Conservation (phyloP, 768 basidiomycete genomes). For the Leccinum boreale region DNA sequence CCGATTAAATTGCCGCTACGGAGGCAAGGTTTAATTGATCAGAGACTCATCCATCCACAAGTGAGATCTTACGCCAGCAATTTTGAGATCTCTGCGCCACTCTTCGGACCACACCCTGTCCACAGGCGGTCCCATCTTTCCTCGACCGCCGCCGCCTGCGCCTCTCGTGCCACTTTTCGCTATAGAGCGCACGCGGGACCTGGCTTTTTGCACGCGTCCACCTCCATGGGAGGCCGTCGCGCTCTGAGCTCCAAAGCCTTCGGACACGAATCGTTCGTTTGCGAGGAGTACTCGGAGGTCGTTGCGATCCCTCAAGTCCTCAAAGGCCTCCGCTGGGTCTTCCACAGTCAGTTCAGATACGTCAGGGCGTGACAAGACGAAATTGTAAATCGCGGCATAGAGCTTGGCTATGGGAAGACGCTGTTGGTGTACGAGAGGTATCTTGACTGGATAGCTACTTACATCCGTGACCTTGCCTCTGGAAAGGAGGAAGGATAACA, state of each 20-base stretch:
- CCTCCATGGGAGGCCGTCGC: slow-evolving; percentile 44
- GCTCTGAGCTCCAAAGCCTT: slow-evolving; percentile 53
- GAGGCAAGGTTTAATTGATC: background rate
- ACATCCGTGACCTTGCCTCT: slow-evolving; percentile 90
- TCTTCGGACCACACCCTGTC: slow-evolving; percentile 75
- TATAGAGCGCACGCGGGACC: slow-evolving; percentile 33
- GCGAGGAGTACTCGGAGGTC: slow-evolving; percentile 78
- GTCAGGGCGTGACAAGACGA: slow-evolving; percentile 58
- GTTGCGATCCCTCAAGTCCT: slow-evolving; percentile 90
- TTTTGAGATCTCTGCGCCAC: slow-evolving; percentile 81
- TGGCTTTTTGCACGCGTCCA: slow-evolving; percentile 40
- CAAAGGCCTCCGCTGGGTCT: slow-evolving; percentile 97
- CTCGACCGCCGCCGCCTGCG: slow-evolving; percentile 31
- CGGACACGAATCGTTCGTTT: slow-evolving; percentile 62
- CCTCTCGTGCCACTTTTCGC: slow-evolving; percentile 22
- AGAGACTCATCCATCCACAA: background rate
- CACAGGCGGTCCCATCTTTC: slow-evolving; percentile 74
- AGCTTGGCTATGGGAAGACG: slow-evolving; percentile 60
- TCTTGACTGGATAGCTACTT: slow-evolving; percentile 28
- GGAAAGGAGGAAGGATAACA: slow-evolving; percentile 87
- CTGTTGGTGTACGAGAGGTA: background rate
- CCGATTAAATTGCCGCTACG: slow-evolving; percentile 89
- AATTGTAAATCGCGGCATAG: slow-evolving; percentile 81
- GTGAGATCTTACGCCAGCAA: slow-evolving; percentile 65
- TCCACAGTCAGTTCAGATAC: slow-evolving; percentile 95